Percentiles rank a stretch among this genome's conserved stretches.
phyloP scores from a whole-genome alignment of 805 yeast genomes.

The Candida peoriensis region DNA sequence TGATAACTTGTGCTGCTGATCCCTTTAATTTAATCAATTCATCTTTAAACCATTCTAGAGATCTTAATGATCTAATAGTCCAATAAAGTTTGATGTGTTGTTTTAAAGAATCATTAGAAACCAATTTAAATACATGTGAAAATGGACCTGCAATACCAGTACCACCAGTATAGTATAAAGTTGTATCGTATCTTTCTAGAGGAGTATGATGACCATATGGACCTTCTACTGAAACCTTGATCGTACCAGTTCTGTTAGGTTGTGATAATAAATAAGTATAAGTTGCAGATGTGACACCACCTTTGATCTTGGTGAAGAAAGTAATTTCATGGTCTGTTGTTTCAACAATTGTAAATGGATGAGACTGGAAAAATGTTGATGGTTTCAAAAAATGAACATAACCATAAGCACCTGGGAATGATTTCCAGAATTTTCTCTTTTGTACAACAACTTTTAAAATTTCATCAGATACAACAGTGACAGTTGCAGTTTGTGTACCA shows the following conservation, averaged over 20 bases:
- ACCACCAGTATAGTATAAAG: slow-evolving; percentile 45
- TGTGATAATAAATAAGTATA: slow-evolving; percentile 24
- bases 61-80: slow-evolving; percentile 52
- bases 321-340: slow-evolving; percentile 34
- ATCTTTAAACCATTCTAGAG: slow-evolving; percentile 45
- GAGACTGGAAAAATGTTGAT: slow-evolving; percentile 59
- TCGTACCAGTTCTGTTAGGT: slow-evolving; percentile 20
- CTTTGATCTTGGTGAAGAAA: slow-evolving; percentile 46
- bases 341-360: slow-evolving; percentile 62
- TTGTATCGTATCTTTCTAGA: slow-evolving; percentile 33
- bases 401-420: slow-evolving; percentile 53
- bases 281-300: slow-evolving; percentile 39
- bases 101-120: slow-evolving; percentile 12
- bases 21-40: slow-evolving; percentile 35
- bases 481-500: slow-evolving; percentile 22
- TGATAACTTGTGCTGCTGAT: slow-evolving; percentile 8
- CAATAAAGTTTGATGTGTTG: slow-evolving; percentile 50
- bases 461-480: slow-evolving; percentile 32
- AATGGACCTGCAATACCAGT: slow-evolving; percentile 48
- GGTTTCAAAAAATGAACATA: slow-evolving; percentile 52
- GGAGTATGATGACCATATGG: slow-evolving; percentile 48
- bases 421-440: slow-evolving; percentile 43
- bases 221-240: slow-evolving; percentile 51
- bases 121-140: slow-evolving; percentile 31
- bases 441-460: slow-evolving; percentile 35